Evolutionary conservation across 2,329 filamentous ascomycete species (phyloP), one percentile per base, ranked within the genome.

Genomic region (Pyrenophora graminea): DNA sequence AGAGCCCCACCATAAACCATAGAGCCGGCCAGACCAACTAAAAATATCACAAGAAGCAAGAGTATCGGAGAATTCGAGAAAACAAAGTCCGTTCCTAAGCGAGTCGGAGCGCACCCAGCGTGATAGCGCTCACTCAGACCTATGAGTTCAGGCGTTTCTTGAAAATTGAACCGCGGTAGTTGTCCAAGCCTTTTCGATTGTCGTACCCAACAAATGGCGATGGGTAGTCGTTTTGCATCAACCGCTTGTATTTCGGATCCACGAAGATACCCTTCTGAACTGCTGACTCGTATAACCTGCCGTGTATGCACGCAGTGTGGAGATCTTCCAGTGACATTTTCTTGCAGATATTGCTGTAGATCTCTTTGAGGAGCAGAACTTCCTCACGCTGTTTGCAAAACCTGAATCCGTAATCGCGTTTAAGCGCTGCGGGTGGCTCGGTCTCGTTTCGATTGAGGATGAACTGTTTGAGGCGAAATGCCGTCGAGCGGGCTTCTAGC

Each of bases 401-500:
- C 0, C 27, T 38, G 15, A 64, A 66, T 0, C 65, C 65, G 7
- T 64, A 69, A 21, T 69, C 66, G 0, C 58, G 50, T 4, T 51
- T 47, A 0, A 67, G 33, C 3, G 34, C 48, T 0, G 52, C 41
- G 1, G 40, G 32, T 0, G 66, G 58, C 2, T 65, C 53, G 1
- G 45, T 57, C 8, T 41, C 50, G 0, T 25, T 6, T 0, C 13
- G 4, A 1, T 47, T 32, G 0, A 41, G 31, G 0, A 67, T 17
- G 39, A 67, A 70, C 1, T 67, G 62, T 0, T 59, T 45, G 0
- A 69, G 46, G 0, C 53, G 48, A 43, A 50, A 67, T 0, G 68
- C 58, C 0, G 59, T 58, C 2, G 47, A 36, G 0, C 60, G 56
- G 7, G 51, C 8, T 0, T 23, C 8, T 0, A 32, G 21, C 3